Conservation (phyloP, 73 alveolate genomes). For the Tetrahymena elliotti region DNA sequence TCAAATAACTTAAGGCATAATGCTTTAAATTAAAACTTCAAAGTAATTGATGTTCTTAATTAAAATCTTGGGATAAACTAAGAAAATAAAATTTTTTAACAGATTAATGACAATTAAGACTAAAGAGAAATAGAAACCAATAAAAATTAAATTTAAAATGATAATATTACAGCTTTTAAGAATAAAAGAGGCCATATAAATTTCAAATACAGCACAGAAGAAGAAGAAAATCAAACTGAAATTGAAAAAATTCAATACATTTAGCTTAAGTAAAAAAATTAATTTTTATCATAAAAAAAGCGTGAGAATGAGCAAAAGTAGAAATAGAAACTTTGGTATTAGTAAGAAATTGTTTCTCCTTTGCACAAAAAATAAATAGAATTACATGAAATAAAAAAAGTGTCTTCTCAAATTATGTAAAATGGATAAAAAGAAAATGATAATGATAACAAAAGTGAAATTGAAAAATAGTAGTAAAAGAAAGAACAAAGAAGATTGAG, state of each 20-base stretch:
- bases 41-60: not conserved
- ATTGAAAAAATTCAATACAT: not conserved
- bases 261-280: too few species aligned
- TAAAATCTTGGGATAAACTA: too few species aligned
- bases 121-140: too few species aligned
- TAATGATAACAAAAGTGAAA: too few species aligned
- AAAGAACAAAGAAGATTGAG: not conserved
- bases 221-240: not conserved
- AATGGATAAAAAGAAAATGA: not conserved
- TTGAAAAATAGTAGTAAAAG: too few species aligned
- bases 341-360: not conserved
- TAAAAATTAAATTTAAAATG: not conserved
- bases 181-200: too few species aligned
- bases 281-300: not conserved
- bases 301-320: too few species aligned
- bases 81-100: too few species aligned
- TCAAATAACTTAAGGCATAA: not conserved
- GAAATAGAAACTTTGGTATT: not conserved
- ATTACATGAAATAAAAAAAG: not conserved
- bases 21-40: too few species aligned
- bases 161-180: too few species aligned
- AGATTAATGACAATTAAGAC: too few species aligned
- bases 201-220: not conserved
- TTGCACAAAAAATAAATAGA: not conserved
- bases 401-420: not conserved